Evolutionary conservation across 306 rosid genomes (phyloP).

Genomic region (Leucaena leucocephala): DNA sequence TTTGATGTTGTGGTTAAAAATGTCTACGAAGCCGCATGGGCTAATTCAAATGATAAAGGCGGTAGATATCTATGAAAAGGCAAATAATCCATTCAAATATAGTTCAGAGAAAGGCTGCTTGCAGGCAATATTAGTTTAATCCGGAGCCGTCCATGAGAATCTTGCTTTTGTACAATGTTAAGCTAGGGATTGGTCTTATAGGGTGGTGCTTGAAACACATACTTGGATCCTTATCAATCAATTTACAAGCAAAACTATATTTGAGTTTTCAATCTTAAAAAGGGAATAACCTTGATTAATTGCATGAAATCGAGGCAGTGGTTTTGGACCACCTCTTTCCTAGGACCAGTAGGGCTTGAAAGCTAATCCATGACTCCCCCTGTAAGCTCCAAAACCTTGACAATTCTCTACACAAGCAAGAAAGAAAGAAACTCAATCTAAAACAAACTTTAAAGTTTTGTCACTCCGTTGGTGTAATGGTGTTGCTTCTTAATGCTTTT

Average conservation of each 20-base stretch:
- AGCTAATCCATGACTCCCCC: constrained; percentile 10
- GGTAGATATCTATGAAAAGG: no score
- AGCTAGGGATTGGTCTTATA: background rate
- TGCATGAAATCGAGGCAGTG: constrained; percentile 8
- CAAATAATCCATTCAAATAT: no score
- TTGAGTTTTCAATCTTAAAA: background rate
- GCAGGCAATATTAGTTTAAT: no score
- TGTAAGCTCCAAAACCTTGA: background rate
- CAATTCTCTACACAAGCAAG: constrained; percentile 1
- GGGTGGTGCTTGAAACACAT: no score
- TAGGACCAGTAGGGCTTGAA: constrained; percentile 7
- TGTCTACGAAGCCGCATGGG: no score
- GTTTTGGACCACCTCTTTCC: background rate
- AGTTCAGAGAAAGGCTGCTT: no score
- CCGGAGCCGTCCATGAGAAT: no score
- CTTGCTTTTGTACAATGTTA: no score
- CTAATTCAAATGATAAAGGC: no score
- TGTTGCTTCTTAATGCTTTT: background rate
- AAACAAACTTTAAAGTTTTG: background rate
- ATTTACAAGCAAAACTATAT: background rate
- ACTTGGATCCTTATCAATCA: no score
- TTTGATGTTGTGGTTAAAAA: no score
- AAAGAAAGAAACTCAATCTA: background rate
- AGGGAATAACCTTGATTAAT: background rate
- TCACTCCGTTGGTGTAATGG: background rate